Percentiles rank a stretch among this genome's conserved stretches.
These are phyloP conservation scores for Coccomyxa sp. DNA, from an alignment of 139 green algal genomes.

Conservation along the genomic window DNA sequence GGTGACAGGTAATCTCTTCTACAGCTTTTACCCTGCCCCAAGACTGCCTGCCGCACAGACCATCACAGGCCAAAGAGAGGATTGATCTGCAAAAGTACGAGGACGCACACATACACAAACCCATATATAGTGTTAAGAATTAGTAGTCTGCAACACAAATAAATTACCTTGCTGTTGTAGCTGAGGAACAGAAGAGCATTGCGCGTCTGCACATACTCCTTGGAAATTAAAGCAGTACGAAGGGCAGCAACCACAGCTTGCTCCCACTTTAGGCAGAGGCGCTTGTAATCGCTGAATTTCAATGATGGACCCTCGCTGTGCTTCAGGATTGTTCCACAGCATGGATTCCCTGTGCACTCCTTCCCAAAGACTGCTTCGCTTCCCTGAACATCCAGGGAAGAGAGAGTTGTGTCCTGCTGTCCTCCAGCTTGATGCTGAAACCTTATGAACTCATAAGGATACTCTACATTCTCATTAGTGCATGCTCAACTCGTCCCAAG, in stretches of 20 bases:
- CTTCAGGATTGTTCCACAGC: neutral
- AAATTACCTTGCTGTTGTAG: constrained; percentile 20
- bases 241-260: constrained; percentile 10
- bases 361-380: neutral
- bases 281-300: neutral
- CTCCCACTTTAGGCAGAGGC: neutral
- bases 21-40: neutral
- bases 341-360: neutral
- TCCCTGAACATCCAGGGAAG: neutral
- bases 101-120: neutral
- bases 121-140: neutral
- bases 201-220: constrained; percentile 52
- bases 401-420: neutral
- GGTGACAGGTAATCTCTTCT: neutral
- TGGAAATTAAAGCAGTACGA: constrained; percentile 20
- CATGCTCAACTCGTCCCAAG: neutral
- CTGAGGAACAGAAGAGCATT: constrained; percentile 52
- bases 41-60: neutral
- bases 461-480: neutral
- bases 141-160: neutral
- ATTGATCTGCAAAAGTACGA: neutral
- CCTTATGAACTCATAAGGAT: neutral
- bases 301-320: neutral
- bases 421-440: neutral
- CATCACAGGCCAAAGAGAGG: neutral